Base-by-base conservation (phyloP, 305 asterid species). In the Fraxinus greggii region DNA sequence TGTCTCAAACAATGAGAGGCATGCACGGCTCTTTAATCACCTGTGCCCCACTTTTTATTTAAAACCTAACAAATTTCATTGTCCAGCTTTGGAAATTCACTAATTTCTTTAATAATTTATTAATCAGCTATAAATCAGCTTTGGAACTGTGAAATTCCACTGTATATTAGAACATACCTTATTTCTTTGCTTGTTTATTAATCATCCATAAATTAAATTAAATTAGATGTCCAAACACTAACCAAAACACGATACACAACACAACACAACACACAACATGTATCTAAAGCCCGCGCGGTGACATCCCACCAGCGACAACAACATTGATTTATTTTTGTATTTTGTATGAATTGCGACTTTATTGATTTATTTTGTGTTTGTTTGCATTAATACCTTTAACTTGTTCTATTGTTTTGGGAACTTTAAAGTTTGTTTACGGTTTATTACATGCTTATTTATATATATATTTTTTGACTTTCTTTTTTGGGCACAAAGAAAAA, bases 361-460 rank as follows among this genome's bases (percentile, higher is more conserved):
- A 65, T 65, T 65, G 73, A 65, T 65, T 65, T 65, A 65, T 65
- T 23, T 65, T 65, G 73, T 65, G 73, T 65, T 65, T 65, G 35
- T 19, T 21, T 59, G 29, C 69, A 54, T 54, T 54, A 54, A 54
- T 54, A 54, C 65, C 6, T 54, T 54, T 65, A 54, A 54, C 26
- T 51, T 54, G 65, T 54, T 54, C 65, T 54, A 54, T 54, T 54
- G 24, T 54, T 54, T 54, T 54, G 24, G 63, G 6, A 51, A 54
- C 63, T 54, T n/a, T 54, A 54, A n/a, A 5, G 63, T 5, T 54
- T 54, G 63, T n/a, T 54, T 54, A n/a, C 24, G 24, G 63, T 54
- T 54, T 54, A n/a, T 54, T 54, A 54, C 63, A 54, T 54, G 10
- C 24, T n/a, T 54, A 54, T 54, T 5, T n/a, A n/a, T 54, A 54